Percentiles rank a stretch among this genome's conserved stretches.
Evolutionary conservation across 2,329 filamentous ascomycete species (phyloP).

Genomic region (Laburnicola sp.): DNA sequence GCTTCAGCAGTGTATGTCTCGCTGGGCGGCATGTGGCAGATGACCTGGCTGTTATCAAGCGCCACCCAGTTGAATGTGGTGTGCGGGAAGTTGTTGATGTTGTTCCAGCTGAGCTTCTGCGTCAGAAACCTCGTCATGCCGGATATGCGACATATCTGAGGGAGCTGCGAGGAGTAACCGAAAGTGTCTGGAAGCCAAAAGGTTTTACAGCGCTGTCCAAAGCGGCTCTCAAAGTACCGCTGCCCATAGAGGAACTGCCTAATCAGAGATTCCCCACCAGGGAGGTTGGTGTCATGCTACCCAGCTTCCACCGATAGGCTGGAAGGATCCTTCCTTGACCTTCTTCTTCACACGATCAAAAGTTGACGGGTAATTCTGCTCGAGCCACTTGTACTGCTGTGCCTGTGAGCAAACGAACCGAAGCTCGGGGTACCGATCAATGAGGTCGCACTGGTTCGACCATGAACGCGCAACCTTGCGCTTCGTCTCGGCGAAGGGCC

Average conservation of each 20-base stretch:
- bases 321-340: conserved; percentile 86
- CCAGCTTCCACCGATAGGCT: conserved; percentile 96
- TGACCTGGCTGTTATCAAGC: conserved; percentile 91
- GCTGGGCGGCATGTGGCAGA: conserved; percentile 95
- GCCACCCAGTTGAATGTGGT: conserved; percentile 99
- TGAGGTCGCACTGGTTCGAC: conserved; percentile 93
- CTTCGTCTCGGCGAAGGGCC: conserved; percentile 97
- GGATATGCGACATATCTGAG: conserved; percentile 89
- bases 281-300: conserved; percentile 97
- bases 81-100: conserved; percentile 98
- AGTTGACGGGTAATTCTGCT: conserved; percentile 82
- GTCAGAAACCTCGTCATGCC: conserved; percentile 97
- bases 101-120: conserved; percentile 99
- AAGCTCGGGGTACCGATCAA: conserved; percentile 93
- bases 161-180: conserved; percentile 92
- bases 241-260: conserved; percentile 96
- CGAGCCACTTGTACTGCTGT: conserved; percentile 98
- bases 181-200: conserved; percentile 99
- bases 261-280: conserved; percentile 89
- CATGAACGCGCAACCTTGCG: conserved; percentile 94
- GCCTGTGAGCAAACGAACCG: conserved; percentile 91
- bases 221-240: conserved; percentile 89
- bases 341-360: conserved; percentile 90
- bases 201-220: conserved; percentile 83
- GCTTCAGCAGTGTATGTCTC: conserved; percentile 96